Conservation (phyloP, 1,139 yeast genomes). For the Debaryomyces psychrophilus region DNA sequence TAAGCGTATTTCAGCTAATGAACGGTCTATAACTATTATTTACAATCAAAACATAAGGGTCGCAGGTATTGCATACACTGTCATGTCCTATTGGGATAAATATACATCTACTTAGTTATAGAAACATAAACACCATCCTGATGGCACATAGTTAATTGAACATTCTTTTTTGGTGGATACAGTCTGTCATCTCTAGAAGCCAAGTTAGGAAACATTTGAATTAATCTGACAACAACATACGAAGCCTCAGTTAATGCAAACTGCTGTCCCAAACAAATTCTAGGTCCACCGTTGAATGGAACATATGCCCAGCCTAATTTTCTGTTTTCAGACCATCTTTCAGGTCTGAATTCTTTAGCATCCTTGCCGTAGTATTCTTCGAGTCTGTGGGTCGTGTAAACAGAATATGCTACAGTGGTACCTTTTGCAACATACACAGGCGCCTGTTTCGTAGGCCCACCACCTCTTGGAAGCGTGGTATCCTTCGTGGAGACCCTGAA, state of each 20-base stretch:
- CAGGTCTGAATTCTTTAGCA: slow-evolving; percentile 50
- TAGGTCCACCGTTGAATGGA: slow-evolving; percentile 66
- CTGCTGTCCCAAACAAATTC: slow-evolving; percentile 65
- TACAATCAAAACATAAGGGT: not conserved
- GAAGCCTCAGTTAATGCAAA: slow-evolving; percentile 61
- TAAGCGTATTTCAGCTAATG: slow-evolving; percentile 1
- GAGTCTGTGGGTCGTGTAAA: slow-evolving; percentile 51
- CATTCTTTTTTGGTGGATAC: slow-evolving; percentile 29
- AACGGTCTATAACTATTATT: not conserved
- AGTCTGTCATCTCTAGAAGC: slow-evolving; percentile 22
- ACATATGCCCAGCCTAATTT: slow-evolving; percentile 55
- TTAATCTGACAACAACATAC: slow-evolving; percentile 49
- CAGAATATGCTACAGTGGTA: slow-evolving; percentile 45
- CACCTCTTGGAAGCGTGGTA: slow-evolving; percentile 56
- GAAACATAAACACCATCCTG: slow-evolving; percentile 22
- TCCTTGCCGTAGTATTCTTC: slow-evolving; percentile 51
- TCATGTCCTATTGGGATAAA: not conserved
- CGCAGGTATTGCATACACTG: not conserved
- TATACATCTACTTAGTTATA: slow-evolving; percentile 5
- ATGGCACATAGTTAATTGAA: slow-evolving; percentile 33
- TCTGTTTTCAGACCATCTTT: slow-evolving; percentile 47
- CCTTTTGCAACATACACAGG: slow-evolving; percentile 54
- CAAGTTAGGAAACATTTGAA: slow-evolving; percentile 43
- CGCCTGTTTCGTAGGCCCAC: slow-evolving; percentile 44
- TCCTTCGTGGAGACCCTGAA: slow-evolving; percentile 48